Base-by-base conservation (phyloP, 306 rosid genomes). In the Mimosa pudica region DNA sequence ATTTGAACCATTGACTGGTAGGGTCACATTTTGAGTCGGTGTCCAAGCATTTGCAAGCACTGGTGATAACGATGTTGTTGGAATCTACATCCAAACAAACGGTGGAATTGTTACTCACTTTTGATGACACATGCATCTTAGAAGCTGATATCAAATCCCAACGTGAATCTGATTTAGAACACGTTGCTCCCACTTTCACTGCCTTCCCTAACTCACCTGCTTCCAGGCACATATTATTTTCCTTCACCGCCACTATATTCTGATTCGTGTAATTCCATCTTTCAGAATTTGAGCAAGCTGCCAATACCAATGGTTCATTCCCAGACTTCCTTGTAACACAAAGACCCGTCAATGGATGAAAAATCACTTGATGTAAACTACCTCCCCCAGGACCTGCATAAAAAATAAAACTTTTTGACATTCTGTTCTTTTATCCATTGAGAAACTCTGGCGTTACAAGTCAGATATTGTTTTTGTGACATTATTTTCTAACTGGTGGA, bases 111-210 rank as follows among this genome's bases (percentile, higher is more conserved):
- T 64, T 36, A 30, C 8, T 44, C 10, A 81, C 68, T 58, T 62
- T 83, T 2, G 98, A 85, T 8, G 92, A 85, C 68, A 94, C 87
- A 33, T 92, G 98, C 81, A 94, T 64, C 82, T 87, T 87, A 1
- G 98, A 91, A 83, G 87, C 92, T 5, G 98, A 91, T 68, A 90
- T 77, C 75, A 79, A 75, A 17, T 89, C 91, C 98, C 98, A 94
- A 42, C 71, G 82, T 0, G 95, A 83, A 54, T 82, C 65, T 0
- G 85, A 10, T 24, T 20, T 81, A 0, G 87, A 78, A 71, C 98
- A 95, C 10, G 49, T 71, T 71, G 82, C 86, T 5, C 1, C 83
- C n/a, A 91, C 83, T 63, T 2, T 69, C 16, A 92, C 94, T 60
- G 88, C 89, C 80, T 48, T 70, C 71, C 90, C 95, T 24, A 75